Evolutionary conservation across 1,284 basidiomycete genomes (phyloP), one percentile per base, ranked within the genome.

Genomic region (Austroboletus novae-zelandiae): DNA sequence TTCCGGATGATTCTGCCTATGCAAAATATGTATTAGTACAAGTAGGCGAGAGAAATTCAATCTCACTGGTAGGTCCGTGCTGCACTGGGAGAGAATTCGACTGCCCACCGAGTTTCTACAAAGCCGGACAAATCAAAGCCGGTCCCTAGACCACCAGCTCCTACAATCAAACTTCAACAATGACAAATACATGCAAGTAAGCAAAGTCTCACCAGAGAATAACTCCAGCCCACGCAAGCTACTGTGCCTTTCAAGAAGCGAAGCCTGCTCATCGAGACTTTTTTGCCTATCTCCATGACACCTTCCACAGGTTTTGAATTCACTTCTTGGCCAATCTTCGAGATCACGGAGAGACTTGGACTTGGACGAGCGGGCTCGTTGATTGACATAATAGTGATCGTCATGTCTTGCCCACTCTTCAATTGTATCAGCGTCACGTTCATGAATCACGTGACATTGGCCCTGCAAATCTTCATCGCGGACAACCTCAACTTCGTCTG

Each of bases 81-180:
- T 40, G 86, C 84, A 53, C 80, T 73, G n/a, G 78, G 74, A 2
- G 74, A 77, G 55, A 77, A 79, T 60, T 89, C 86, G 2, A 87
- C 73, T 4, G 84, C 86, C 75, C 83, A 86, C 57, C 70, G 74
- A 2, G 82, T 84, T 15, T 84, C 71, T 7, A 87, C 75, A 65
- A 75, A 78, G 0, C 76, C 74, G 13, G 81, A 80, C 51, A 78
- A 56, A 43, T 81, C 74, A 51, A 89, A 69, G 2, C 86, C 86
- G 30, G 79, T 77, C 8, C 84, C 83, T 10, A 89, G 71, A 5
- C 86, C 86, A 50, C 85, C 86, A 47, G 84, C 85, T 59, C 86
- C 84, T 86, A 50, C 13, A 46, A 49, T 25, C 14, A 40, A 27
- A 20, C 9, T 29, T 62, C n/a, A 45, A 42, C 43, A 25, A 40